phyloP scores from a whole-genome alignment of 2,329 filamentous ascomycete species.

The Epichloe coenophiala region DNA sequence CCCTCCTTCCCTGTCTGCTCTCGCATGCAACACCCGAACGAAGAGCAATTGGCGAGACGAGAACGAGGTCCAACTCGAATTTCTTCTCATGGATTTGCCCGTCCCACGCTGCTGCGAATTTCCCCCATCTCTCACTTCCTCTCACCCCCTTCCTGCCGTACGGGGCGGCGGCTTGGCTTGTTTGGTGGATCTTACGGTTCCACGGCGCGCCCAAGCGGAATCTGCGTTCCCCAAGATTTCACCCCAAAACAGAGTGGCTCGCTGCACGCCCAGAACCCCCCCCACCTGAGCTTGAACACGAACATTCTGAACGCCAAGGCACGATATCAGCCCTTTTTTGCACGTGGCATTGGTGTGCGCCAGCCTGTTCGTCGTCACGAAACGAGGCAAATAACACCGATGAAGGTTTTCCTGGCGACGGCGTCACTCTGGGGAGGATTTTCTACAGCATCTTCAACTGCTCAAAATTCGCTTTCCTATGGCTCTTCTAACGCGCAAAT shows the following conservation, averaged over 20 bases:
- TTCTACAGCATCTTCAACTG: neutral
- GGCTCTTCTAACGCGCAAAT: slow-evolving; percentile 11
- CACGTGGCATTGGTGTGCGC: neutral
- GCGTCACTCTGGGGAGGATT: neutral
- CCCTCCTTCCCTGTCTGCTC: neutral
- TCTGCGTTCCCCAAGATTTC: neutral
- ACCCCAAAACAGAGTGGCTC: neutral
- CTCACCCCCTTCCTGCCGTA: neutral
- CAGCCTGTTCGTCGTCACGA: too few species aligned
- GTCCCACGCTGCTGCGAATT: too few species aligned
- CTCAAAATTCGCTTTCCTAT: neutral
- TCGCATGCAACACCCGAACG: neutral
- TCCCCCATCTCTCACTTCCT: too few species aligned
- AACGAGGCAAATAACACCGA: neutral
- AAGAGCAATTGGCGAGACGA: neutral
- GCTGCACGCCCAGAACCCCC: neutral
- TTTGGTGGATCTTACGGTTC: neutral
- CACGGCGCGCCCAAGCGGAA: neutral
- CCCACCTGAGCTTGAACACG: neutral
- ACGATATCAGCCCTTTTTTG: neutral
- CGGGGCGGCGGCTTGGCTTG: neutral
- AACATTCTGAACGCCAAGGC: neutral
- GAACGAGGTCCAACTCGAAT: too few species aligned
- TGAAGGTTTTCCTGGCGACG: neutral
- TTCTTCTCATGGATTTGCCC: too few species aligned